These are phyloP conservation scores for Agaricus sinodeliciosus DNA, from an alignment of 768 basidiomycete genomes.

Conservation along the genomic window DNA sequence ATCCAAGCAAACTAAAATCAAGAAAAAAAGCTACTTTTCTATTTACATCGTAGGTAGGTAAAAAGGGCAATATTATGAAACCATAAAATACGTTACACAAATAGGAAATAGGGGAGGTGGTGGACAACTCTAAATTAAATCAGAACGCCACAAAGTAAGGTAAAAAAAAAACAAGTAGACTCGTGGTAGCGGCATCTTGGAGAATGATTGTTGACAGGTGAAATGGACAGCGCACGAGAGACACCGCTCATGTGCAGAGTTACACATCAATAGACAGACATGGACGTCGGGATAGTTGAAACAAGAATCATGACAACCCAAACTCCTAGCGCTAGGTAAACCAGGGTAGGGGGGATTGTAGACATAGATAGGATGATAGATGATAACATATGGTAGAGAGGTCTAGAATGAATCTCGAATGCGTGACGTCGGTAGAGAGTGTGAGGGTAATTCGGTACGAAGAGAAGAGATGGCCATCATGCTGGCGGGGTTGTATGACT, in stretches of 20 bases:
- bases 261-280: too few species aligned
- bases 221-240: background rate
- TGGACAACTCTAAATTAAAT: background rate
- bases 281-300: background rate
- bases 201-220: too few species aligned
- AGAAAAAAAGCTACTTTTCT: too few species aligned
- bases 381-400: background rate
- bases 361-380: background rate
- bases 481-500: constrained; percentile 25
- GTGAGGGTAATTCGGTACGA: constrained; percentile 32
- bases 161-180: background rate
- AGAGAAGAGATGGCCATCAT: constrained; percentile 37
- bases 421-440: constrained; percentile 9
- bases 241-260: too few species aligned
- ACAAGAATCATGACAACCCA: background rate
- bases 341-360: background rate
- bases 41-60: background rate
- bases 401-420: constrained; percentile 8
- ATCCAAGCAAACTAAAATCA: too few species aligned
- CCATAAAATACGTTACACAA: background rate
- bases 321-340: background rate
- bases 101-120: background rate
- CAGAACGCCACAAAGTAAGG: background rate
- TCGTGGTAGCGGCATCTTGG: too few species aligned
- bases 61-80: background rate